Conservation (phyloP, 2,329 filamentous ascomycete genomes). For the Ceratocystis lukuohia region DNA sequence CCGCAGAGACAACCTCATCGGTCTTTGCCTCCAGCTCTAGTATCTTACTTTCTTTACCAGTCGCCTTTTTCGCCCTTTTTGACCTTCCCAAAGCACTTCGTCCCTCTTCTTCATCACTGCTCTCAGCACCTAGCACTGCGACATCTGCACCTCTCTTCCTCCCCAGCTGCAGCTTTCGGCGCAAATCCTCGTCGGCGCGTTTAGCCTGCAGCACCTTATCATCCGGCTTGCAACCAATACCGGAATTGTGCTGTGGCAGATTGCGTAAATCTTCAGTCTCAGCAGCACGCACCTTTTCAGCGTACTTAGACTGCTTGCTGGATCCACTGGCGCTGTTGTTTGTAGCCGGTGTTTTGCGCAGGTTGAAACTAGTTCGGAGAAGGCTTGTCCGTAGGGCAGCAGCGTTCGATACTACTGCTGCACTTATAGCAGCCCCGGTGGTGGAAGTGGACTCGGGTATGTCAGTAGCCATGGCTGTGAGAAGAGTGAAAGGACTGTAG, state of each 20-base stretch:
- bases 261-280: constrained; percentile 13
- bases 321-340: neutral
- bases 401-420: constrained; percentile 11
- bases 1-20: neutral
- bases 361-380: constrained; percentile 2
- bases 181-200: constrained; percentile 15
- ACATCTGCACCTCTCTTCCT: constrained; percentile 6
- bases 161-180: constrained; percentile 17
- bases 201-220: neutral
- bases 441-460: neutral
- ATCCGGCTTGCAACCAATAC: constrained; percentile 12
- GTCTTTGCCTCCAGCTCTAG: neutral
- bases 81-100: constrained; percentile 15
- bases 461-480: neutral
- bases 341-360: neutral
- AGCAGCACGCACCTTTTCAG: constrained; percentile 4
- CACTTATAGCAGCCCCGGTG: neutral
- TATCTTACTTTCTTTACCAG: neutral
- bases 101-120: constrained; percentile 18
- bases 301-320: constrained; percentile 12
- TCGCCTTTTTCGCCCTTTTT: constrained; percentile 11
- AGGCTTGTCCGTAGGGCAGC: constrained; percentile 7
- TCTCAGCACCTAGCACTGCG: constrained; percentile 10
- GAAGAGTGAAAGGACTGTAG: neutral
- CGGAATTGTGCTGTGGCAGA: constrained; percentile 16